phyloP scores from a whole-genome alignment of 2,329 filamentous ascomycete species.

The Byssoonygena ceratinophila region DNA sequence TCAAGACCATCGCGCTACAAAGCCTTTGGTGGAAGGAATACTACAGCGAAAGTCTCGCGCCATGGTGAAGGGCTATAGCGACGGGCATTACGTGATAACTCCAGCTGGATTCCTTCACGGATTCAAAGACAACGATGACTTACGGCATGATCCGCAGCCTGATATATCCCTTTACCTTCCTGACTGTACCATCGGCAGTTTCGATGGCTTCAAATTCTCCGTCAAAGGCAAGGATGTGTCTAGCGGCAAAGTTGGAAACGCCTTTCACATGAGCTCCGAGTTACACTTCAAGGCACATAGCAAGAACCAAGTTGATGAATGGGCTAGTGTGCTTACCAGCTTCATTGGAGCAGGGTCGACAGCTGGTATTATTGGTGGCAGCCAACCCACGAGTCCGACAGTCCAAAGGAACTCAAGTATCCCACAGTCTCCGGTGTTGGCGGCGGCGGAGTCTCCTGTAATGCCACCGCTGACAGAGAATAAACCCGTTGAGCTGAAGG shows the following conservation, averaged over 20 bases:
- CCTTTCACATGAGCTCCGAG: slow-evolving; percentile 69
- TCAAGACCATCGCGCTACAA: slow-evolving; percentile 68
- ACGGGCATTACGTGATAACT: slow-evolving; percentile 82
- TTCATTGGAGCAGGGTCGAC: not conserved
- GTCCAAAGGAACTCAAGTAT: slow-evolving; percentile 3
- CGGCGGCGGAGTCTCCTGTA: slow-evolving; percentile 1
- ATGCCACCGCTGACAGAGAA: slow-evolving; percentile 2
- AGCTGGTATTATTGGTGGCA: not conserved
- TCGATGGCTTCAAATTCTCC: slow-evolving; percentile 74
- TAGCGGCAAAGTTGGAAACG: slow-evolving; percentile 64
- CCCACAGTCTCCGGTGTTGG: not conserved
- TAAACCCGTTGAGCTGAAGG: slow-evolving; percentile 2
- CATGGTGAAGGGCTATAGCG: slow-evolving; percentile 65
- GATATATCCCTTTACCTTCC: slow-evolving; percentile 87
- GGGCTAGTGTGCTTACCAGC: slow-evolving; percentile 36
- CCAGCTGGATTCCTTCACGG: slow-evolving; percentile 84
- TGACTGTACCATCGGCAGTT: slow-evolving; percentile 66
- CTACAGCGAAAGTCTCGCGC: slow-evolving; percentile 86
- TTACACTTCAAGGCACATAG: slow-evolving; percentile 81
- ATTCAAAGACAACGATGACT: slow-evolving; percentile 83
- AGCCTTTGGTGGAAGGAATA: slow-evolving; percentile 73
- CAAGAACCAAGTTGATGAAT: slow-evolving; percentile 66
- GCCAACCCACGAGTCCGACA: slow-evolving; percentile 8
- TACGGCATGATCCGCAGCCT: slow-evolving; percentile 48
- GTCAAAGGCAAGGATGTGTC: slow-evolving; percentile 90